Evolutionary conservation across 306 rosid species (phyloP), one percentile per base, ranked within the genome.

Genomic region (Dryas alaskensis): DNA sequence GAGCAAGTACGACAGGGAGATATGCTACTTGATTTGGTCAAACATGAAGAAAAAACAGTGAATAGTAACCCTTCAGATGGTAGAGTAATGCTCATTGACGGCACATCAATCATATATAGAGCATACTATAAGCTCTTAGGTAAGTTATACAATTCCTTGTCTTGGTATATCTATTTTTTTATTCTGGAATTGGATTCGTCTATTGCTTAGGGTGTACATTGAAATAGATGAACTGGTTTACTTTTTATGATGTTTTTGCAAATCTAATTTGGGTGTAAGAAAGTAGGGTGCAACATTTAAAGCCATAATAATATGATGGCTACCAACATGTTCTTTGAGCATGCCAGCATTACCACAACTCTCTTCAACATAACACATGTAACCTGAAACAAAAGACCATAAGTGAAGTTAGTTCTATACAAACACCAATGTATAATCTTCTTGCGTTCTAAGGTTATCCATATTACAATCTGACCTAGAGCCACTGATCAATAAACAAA

Each of bases 91-190:
- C 92, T 93, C 44, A 82, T 91, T 53, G 98, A 93, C 73, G 98
- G 98, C 70, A 85, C 97, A 3, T 88, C 98, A 10, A 70, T 93
- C 57, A 89, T 93, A 73, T 88, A 91, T 67, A 80, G 98, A 72
- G 88, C 98, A 0, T 93, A 93, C 84, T 91, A 84, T 89, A 94
- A 89, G 84, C 96, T 94, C 76, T 80, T 94, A 79, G 98, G 98
- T 87, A 75, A 49, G 81, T 40, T 47, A 10, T 46, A 17, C 7
- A 9, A 27, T n/a, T 63, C 51, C 17, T 51, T 50, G 0, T 47
- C 37, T 13, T 39, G 67, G 4, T 51, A 27, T 27, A 27, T 3
- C 17, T 5, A 11, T 31, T 60, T 60, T 44, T 27, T 31, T 16
- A 50, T 14, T 53, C 6, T 17, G 14, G 40, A 8, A 57, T 57